Base-by-base conservation (phyloP, 2,329 filamentous ascomycete species). In the Macrophomina pseudophaseolina region DNA sequence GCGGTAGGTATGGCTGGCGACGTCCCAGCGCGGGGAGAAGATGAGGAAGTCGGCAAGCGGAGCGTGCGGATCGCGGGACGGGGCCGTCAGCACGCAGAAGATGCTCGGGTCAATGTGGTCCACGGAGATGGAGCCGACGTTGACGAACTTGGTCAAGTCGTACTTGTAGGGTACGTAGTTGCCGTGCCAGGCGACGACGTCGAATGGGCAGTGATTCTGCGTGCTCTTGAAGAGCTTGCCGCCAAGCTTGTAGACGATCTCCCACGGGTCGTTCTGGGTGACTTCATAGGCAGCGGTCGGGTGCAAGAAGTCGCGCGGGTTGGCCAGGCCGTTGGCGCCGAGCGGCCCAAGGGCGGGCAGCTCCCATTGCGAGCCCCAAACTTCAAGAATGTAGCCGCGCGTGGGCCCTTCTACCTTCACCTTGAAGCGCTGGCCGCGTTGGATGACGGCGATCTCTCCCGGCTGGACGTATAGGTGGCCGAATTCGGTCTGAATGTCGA, bases 81-180 rank as follows among this genome's bases (percentile, higher is more conserved):
- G 84, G 0, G 85, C 87, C 0, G 87, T 86, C 18, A 90, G 79
- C 3, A 90, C 87, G 35, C 86, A 93, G 79, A 90, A 94, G 76
- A 94, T 93, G 69, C 86, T 89, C 0, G 91, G 91, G 74, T 94
- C 91, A 0, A 90, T 90, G 74, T 94, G 91, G 76, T 94, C 91
- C 73, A 87, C 92, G 7, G 87, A 90, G 70, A 92, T 88, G 65
- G 84, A 88, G 23, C 91, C 91, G 52, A 94, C 88, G 51, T 87
- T 88, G 79, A 90, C 91, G 83, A 93, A 94, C 38, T 90, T 87
- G 32, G 89, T 90, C 0, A 94, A 84, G 72, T 93, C 91, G 80
- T 94, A 94, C 79, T 94, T 94, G 84, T 88, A 92, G 0, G 91
- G 91, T 68, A 68, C 72, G 79, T 93, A 93, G 69, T 88, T 91